Base-by-base conservation (phyloP, 768 basidiomycete genomes). In the Tephrocybe sp. region DNA sequence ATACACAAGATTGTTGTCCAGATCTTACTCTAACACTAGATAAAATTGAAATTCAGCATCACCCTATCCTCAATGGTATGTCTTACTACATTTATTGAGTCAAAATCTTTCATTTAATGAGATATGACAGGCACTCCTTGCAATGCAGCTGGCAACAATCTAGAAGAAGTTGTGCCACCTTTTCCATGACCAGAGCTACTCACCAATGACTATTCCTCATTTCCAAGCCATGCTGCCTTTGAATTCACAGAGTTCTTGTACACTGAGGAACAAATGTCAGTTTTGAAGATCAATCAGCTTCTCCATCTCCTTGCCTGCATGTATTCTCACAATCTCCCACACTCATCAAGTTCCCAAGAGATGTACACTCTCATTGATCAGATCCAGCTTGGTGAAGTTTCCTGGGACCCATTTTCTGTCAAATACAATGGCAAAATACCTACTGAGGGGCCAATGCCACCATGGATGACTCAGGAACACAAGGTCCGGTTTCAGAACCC, bases 341-440 rank as follows among this genome's bases (percentile, higher is more conserved):
- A 62, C 0, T 67, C 65, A 28, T 40, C 45, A 1, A 41, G 62
- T 39, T 44, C 61, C 45, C 41, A 50, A 5, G 53, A 69, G 26
- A 14, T 69, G 1, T 59, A 60, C 30, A 24, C 51, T 1, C 55
- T 62, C 0, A 60, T n/a, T n/a, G n/a, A n/a, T n/a, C n/a, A n/a
- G n/a, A n/a, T n/a, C n/a, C n/a, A n/a, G n/a, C n/a, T n/a, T n/a
- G 64, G 69, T 5, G 62, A 65, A 24, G 51, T 66, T 9, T 53
- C 61, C 0, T 72, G 70, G 69, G 24, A 67, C 23, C 54, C 52
- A 0, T 66, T 68, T 42, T 58, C 58, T 0, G 51, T 64, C 9
- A 17, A n/a, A n/a, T n/a, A n/a, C n/a, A n/a, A n/a, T n/a, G n/a
- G n/a, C n/a, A n/a, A n/a, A n/a, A n/a, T n/a, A n/a, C n/a, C n/a